These are phyloP conservation scores for Rubroboletus satanas DNA, from an alignment of 768 basidiomycete genomes.

Conservation along the genomic window DNA sequence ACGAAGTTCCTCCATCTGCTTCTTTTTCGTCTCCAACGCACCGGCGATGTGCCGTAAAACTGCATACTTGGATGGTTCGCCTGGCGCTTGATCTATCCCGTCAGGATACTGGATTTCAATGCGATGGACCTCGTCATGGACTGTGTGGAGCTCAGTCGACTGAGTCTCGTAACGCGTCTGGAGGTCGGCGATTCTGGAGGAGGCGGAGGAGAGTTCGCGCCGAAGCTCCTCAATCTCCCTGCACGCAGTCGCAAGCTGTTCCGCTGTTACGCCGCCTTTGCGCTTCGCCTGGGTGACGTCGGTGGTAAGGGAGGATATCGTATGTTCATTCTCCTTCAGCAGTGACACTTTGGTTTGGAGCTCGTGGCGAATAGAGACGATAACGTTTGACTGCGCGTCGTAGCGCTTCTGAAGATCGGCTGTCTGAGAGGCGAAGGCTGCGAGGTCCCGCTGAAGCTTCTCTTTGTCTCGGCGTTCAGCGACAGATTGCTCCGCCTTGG, in stretches of 20 bases:
- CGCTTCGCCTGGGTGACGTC: not conserved
- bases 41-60: not conserved
- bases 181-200: not conserved
- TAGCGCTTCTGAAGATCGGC: not conserved
- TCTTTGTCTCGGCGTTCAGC: not conserved
- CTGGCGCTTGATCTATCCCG: too few relatives aligned
- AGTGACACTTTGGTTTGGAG: not conserved
- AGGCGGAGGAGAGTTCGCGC: not conserved
- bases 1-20: constrained; percentile 1
- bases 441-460: not conserved
- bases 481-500: not conserved
- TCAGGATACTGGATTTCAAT: not conserved
- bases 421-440: not conserved
- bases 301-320: not conserved
- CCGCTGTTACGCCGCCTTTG: not conserved
- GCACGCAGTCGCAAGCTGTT: not conserved
- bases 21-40: not conserved
- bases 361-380: not conserved
- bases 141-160: not conserved
- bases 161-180: not conserved
- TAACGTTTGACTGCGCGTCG: not conserved
- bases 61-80: not conserved
- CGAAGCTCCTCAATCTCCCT: not conserved
- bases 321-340: constrained; percentile 1
- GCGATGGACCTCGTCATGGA: not conserved